These are phyloP conservation scores for Kingdonia uniflora DNA, from an alignment of 164 flowering plant genomes.

Conservation along the genomic window DNA sequence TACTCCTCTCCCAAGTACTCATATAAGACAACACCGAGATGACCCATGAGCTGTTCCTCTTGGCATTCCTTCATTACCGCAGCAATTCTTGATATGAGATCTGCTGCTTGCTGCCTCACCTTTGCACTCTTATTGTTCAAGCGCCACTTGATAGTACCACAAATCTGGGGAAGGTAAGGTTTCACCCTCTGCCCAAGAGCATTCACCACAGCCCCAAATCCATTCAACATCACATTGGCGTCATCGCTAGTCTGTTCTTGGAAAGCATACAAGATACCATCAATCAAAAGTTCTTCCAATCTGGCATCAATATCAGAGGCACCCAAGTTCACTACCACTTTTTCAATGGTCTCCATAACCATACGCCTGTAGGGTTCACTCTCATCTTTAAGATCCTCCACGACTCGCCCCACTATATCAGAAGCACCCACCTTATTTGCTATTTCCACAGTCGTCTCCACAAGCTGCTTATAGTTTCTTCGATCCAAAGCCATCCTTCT, in stretches of 20 bases:
- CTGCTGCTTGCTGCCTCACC: constrained; percentile 98
- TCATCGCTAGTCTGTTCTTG: constrained; percentile 99
- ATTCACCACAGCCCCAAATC: constrained; percentile 97
- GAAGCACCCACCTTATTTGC: constrained; percentile 95
- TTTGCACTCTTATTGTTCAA: constrained; percentile 95
- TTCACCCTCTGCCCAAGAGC: constrained; percentile 91
- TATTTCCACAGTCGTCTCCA: constrained; percentile 91
- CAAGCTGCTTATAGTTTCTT: constrained; percentile 88
- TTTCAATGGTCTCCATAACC: constrained; percentile 98
- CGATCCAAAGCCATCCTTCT: constrained; percentile 96
- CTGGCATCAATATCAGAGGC: constrained; percentile 91
- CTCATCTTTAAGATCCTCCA: constrained; percentile 96
- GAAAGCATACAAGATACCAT: constrained; percentile 94
- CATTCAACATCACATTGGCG: constrained; percentile 97
- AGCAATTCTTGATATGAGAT: constrained; percentile 90
- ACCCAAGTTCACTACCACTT: constrained; percentile 85
- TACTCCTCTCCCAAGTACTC: constrained; percentile 95
- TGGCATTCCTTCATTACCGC: constrained; percentile 98
- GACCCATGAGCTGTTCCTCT: constrained; percentile 96
- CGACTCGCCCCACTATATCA: constrained; percentile 86
- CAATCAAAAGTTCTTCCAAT: constrained; percentile 86
- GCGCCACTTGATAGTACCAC: constrained; percentile 98
- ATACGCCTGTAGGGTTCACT: constrained; percentile 94
- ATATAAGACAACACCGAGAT: constrained; percentile 89
- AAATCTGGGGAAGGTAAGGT: constrained; percentile 94